Evolutionary conservation across 768 basidiomycete species (phyloP).

Genomic region (Trametes sanguinea): DNA sequence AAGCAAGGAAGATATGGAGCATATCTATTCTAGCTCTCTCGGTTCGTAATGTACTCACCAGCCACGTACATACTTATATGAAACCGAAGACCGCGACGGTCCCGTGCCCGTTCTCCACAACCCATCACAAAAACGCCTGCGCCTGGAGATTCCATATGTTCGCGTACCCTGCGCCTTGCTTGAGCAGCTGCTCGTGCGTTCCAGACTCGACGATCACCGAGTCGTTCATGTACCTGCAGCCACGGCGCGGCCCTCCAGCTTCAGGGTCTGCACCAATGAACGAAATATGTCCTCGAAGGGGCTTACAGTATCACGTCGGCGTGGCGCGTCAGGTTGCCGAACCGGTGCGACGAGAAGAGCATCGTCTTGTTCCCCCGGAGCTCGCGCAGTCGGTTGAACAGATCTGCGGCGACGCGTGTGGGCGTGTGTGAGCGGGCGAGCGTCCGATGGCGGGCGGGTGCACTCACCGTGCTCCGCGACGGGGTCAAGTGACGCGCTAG

Average conservation of each 20-base stretch:
- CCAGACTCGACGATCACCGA: constrained; percentile 63
- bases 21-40: no score
- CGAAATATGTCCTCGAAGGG: constrained; percentile 41
- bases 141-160: constrained; percentile 76
- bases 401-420: constrained; percentile 38
- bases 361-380: constrained; percentile 78
- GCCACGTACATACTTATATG: no score
- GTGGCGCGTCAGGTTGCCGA: constrained; percentile 68
- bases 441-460: neutral
- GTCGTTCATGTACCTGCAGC: constrained; percentile 66
- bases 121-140: constrained; percentile 55
- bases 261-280: no score
- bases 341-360: constrained; percentile 77
- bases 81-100: no score
- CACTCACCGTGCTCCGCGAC: constrained; percentile 66
- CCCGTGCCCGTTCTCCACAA: no score
- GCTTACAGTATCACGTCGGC: constrained; percentile 57
- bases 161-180: constrained; percentile 63
- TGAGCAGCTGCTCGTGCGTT: constrained; percentile 61
- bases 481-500: constrained; percentile 41
- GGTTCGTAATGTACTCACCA: no score
- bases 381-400: constrained; percentile 67
- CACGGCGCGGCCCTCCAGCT: no score
- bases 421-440: neutral
- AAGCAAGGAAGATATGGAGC: no score